Percentiles rank a stretch among this genome's conserved stretches.
Evolutionary conservation across 306 rosid genomes (phyloP).

Genomic region (Datisca glomerata): DNA sequence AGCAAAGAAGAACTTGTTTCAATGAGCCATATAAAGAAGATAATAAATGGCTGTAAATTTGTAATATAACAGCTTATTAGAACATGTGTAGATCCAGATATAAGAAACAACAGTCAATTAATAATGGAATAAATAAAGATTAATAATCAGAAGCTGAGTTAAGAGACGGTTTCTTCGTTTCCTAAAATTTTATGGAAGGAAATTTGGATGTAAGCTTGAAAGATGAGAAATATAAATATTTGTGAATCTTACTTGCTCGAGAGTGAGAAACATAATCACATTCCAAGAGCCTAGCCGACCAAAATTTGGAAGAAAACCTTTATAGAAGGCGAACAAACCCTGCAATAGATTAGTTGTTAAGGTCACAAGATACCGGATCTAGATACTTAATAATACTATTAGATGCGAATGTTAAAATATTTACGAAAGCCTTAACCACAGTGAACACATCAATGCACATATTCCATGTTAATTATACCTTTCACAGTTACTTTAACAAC

Average conservation of each 20-base stretch:
- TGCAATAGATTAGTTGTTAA: slow-evolving; percentile 28
- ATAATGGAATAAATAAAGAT: background rate
- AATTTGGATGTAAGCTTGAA: background rate
- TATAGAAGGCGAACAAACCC: slow-evolving; percentile 91
- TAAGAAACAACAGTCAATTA: background rate
- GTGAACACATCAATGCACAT: too few relatives aligned
- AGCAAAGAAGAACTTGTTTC: too few relatives aligned
- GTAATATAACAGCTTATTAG: too few relatives aligned
- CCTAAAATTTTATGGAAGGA: too few relatives aligned
- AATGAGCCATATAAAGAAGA: too few relatives aligned
- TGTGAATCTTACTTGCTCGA: slow-evolving; percentile 71
- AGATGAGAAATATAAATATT: slow-evolving; percentile 9
- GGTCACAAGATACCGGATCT: slow-evolving; percentile 4
- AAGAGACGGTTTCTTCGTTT: too few relatives aligned
- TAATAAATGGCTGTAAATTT: too few relatives aligned
- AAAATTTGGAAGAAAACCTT: slow-evolving; percentile 88
- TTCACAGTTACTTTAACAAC: background rate
- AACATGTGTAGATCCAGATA: too few relatives aligned
- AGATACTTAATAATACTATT: background rate
- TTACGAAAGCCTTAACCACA: too few relatives aligned
- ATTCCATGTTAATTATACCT: too few relatives aligned
- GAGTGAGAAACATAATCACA: slow-evolving; percentile 68
- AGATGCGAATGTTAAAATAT: background rate
- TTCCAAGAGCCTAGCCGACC: slow-evolving; percentile 87
- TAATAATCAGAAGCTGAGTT: background rate